Conservation (phyloP, 202 grass and related monocot genomes). For the Zizania palustris region DNA sequence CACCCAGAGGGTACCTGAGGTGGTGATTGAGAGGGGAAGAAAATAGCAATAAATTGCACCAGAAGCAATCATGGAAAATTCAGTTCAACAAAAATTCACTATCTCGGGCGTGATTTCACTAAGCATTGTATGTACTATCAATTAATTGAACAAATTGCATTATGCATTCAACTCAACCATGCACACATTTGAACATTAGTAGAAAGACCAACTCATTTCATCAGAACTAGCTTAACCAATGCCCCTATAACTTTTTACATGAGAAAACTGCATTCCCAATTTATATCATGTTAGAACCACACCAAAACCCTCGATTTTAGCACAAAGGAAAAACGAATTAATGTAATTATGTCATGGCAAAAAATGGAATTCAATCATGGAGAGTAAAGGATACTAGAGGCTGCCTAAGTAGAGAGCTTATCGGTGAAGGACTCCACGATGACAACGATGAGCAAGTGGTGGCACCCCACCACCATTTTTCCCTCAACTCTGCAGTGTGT, state of each 20-base stretch:
- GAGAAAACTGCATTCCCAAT: neutral
- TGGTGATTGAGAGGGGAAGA: too few species aligned
- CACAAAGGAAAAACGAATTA: neutral
- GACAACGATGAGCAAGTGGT: conserved; percentile 55
- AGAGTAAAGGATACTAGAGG: conserved; percentile 34
- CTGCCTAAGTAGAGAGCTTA: conserved; percentile 51
- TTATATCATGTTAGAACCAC: neutral
- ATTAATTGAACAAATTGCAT: neutral
- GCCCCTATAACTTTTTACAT: neutral
- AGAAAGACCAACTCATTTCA: neutral
- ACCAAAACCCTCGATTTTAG: neutral
- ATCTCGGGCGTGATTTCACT: neutral
- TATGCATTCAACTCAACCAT: neutral
- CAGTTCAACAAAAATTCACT: neutral
- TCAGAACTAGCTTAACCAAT: conserved; percentile 20
- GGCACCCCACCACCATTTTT: conserved; percentile 43
- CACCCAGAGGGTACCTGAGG: too few species aligned
- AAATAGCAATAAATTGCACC: neutral
- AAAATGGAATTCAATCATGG: conserved; percentile 36
- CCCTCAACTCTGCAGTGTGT: too few species aligned
- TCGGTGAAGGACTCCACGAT: conserved; percentile 68
- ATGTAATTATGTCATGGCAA: neutral
- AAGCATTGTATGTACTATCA: neutral
- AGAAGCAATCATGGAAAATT: neutral
- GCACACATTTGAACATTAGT: neutral